These are phyloP conservation scores for Salix dunnii DNA, from an alignment of 345 rosid genomes.

Conservation along the genomic window DNA sequence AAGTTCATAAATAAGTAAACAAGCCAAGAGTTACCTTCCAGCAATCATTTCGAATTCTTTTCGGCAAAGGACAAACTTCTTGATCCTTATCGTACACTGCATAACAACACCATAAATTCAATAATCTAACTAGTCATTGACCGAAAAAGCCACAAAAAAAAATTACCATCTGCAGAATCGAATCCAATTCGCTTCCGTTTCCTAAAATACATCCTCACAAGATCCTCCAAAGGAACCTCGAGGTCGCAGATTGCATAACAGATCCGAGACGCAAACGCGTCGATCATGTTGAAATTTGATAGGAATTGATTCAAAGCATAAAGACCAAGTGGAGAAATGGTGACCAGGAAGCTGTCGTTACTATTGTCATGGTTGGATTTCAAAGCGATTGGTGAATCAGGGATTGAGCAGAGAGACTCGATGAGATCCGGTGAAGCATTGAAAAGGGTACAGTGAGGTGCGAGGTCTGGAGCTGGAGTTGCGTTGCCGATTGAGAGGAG, in stretches of 20 bases:
- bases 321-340: slow-evolving; percentile 32
- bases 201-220: slow-evolving; percentile 11
- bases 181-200: slow-evolving; percentile 36
- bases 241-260: not conserved
- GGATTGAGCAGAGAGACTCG: slow-evolving; percentile 39
- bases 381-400: slow-evolving; percentile 46
- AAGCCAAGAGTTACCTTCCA: slow-evolving; percentile 24
- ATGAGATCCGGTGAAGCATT: slow-evolving; percentile 35
- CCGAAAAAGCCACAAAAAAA: not conserved
- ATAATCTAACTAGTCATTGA: not conserved
- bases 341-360: slow-evolving; percentile 15
- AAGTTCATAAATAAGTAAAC: not conserved
- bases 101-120: not conserved
- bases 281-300: slow-evolving; percentile 11
- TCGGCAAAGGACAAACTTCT: slow-evolving; percentile 6
- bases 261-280: slow-evolving; percentile 3
- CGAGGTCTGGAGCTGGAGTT: slow-evolving; percentile 34
- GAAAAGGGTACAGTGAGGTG: slow-evolving; percentile 39
- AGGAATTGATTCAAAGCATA: slow-evolving; percentile 22
- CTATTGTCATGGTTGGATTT: not conserved
- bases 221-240: not conserved
- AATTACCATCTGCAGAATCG: slow-evolving; percentile 12
- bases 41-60: slow-evolving; percentile 26
- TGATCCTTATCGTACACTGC: slow-evolving; percentile 11
- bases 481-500: slow-evolving; percentile 52